Evolutionary conservation across 352 stramenopile genomes (phyloP).

Genomic region (Globisporangium emineosum): DNA sequence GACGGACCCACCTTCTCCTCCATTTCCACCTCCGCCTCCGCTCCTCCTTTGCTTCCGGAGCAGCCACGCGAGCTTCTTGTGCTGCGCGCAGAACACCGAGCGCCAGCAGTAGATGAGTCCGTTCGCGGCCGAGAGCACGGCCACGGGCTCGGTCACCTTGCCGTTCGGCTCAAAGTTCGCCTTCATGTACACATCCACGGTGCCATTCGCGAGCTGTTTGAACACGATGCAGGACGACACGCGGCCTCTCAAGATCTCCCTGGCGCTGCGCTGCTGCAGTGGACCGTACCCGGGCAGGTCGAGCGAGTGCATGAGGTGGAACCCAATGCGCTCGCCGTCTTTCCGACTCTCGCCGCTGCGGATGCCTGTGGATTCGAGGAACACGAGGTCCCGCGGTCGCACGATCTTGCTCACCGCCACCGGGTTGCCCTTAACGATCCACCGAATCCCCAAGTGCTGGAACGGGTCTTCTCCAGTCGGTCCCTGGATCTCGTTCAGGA

Average conservation of each 20-base stretch:
- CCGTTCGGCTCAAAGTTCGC: constrained; percentile 35
- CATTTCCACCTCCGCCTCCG: background rate
- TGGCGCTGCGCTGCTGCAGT: constrained; percentile 23
- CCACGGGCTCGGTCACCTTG: constrained; percentile 31
- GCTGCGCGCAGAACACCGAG: constrained; percentile 29
- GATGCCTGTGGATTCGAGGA: constrained; percentile 41
- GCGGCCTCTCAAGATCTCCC: constrained; percentile 40
- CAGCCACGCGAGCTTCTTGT: constrained; percentile 29
- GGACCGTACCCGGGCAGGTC: constrained; percentile 30
- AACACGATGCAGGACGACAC: constrained; percentile 45
- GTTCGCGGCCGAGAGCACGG: constrained; percentile 22
- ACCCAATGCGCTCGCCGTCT: constrained; percentile 33
- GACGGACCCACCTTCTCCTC: background rate
- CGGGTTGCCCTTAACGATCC: constrained; percentile 18
- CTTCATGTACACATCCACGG: constrained; percentile 48
- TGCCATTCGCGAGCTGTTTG: constrained; percentile 24
- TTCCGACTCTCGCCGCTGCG: no score
- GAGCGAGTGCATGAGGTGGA: constrained; percentile 41
- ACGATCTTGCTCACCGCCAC: constrained; percentile 14
- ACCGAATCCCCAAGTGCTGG: constrained; percentile 26
- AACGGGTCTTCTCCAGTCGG: constrained; percentile 21
- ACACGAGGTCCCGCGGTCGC: constrained; percentile 25
- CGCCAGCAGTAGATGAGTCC: constrained; percentile 24
- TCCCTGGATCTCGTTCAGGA: constrained; percentile 10
- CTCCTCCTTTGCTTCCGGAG: background rate